Conservation (phyloP, 1,139 yeast species). For the Saccharomyces hybrid region DNA sequence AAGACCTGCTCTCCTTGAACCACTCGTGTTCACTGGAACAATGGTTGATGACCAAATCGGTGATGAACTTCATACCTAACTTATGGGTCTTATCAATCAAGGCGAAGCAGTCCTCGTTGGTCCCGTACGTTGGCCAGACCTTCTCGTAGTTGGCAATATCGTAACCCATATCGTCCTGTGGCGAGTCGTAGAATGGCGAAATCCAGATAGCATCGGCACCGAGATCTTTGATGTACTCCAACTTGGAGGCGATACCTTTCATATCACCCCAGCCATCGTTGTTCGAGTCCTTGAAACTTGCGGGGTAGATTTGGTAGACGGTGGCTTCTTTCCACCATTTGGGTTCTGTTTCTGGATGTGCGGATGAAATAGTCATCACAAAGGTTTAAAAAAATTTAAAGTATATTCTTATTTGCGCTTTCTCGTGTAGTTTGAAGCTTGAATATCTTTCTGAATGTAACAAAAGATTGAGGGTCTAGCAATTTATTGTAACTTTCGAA, state of each 20-base stretch:
- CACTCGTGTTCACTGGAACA: conserved; percentile 50
- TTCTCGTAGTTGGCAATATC: conserved; percentile 49
- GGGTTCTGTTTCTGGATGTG: conserved; percentile 14
- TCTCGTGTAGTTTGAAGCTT: too few relatives aligned
- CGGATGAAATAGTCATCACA: conserved; percentile 19
- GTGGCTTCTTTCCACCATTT: conserved; percentile 54
- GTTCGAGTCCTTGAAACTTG: conserved; percentile 50
- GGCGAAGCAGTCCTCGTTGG: conserved; percentile 40
- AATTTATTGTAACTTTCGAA: too few relatives aligned
- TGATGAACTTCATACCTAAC: conserved; percentile 45
- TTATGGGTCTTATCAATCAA: conserved; percentile 33
- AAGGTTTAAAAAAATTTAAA: too few relatives aligned
- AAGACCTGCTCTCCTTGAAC: conserved; percentile 50
- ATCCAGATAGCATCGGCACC: conserved; percentile 52
- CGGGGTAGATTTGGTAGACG: conserved; percentile 53
- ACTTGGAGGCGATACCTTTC: conserved; percentile 44
- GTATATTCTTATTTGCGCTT: neutral
- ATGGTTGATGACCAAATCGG: conserved; percentile 55
- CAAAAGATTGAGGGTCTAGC: too few relatives aligned
- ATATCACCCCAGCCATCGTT: conserved; percentile 54
- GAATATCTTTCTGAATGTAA: too few relatives aligned
- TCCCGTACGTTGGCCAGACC: conserved; percentile 47
- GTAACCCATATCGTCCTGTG: conserved; percentile 59
- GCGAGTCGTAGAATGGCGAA: conserved; percentile 52
- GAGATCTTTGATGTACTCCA: conserved; percentile 45